Conservation (phyloP, 345 rosid species). For the Bruguiera gymnorhiza region DNA sequence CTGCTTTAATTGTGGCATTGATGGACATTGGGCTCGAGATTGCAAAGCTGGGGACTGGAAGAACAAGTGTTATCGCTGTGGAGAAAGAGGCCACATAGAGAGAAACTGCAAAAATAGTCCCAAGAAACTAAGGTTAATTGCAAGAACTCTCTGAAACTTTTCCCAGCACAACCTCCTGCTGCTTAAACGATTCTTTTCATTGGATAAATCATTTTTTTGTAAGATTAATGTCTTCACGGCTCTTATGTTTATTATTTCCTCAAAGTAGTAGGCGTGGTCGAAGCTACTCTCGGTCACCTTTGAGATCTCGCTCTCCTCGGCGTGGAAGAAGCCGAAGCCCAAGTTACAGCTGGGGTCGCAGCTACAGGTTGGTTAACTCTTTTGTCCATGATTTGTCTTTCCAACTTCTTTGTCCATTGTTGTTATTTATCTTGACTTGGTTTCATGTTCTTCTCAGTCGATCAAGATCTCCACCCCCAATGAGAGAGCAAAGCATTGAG, state of each 20-base stretch:
- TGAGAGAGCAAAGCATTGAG: conserved; percentile 54
- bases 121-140: conserved; percentile 56
- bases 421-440: neutral
- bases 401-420: neutral
- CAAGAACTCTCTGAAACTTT: neutral
- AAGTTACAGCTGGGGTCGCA: conserved; percentile 75
- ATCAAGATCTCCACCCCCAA: conserved; percentile 62
- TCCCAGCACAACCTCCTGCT: neutral
- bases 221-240: neutral
- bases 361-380: conserved; percentile 53
- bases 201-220: neutral
- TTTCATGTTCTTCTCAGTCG: conserved; percentile 38
- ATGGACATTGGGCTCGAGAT: conserved; percentile 98
- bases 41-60: conserved; percentile 98
- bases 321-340: conserved; percentile 82
- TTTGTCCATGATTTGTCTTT: neutral
- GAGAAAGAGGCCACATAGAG: conserved; percentile 93
- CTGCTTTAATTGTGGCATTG: conserved; percentile 93
- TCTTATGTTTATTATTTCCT: neutral
- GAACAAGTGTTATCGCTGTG: conserved; percentile 95
- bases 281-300: conserved; percentile 72
- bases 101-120: conserved; percentile 93
- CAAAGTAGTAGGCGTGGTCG: conserved; percentile 39
- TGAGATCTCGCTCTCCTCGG: conserved; percentile 47
- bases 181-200: neutral